These are phyloP conservation scores for Tuber brumale DNA, from an alignment of 495 filamentous ascomycete species.

Conservation along the genomic window DNA sequence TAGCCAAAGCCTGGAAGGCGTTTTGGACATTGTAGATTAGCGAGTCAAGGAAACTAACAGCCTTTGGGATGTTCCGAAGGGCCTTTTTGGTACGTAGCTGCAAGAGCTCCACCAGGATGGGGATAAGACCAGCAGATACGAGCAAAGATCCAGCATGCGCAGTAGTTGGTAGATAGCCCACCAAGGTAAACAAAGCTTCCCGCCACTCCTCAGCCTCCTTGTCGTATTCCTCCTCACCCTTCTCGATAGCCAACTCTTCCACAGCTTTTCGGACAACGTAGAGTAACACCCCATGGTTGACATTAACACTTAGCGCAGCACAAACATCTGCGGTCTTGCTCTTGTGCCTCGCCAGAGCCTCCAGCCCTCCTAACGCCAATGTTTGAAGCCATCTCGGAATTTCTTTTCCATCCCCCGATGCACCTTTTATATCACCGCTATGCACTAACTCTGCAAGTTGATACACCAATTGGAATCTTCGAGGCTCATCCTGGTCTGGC, in stretches of 20 bases:
- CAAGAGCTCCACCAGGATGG: constrained; percentile 82
- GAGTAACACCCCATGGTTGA: constrained; percentile 93
- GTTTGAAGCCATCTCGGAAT: constrained; percentile 72
- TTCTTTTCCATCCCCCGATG: constrained; percentile 35
- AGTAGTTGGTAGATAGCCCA: constrained; percentile 67
- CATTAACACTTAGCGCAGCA: constrained; percentile 79
- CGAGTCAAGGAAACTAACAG: constrained; percentile 77
- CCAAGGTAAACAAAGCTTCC: constrained; percentile 73
- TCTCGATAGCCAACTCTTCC: constrained; percentile 63
- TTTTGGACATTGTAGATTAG: constrained; percentile 74
- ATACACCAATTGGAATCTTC: constrained; percentile 80
- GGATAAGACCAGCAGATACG: constrained; percentile 77
- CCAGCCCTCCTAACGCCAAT: constrained; percentile 71
- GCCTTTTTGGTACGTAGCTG: constrained; percentile 75
- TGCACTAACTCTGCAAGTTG: constrained; percentile 89
- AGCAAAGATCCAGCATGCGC: constrained; percentile 56
- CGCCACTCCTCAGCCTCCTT: constrained; percentile 73
- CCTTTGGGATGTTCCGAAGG: constrained; percentile 68
- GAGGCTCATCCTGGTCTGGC: constrained; percentile 83
- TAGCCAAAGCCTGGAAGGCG: constrained; percentile 71
- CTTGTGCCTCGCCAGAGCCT: constrained; percentile 73
- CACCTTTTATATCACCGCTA: constrained; percentile 56
- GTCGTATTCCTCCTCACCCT: constrained; percentile 52
- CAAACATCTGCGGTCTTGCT: constrained; percentile 71
- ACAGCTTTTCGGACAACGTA: constrained; percentile 87